Evolutionary conservation across 768 basidiomycete species (phyloP).

Genomic region (Mycena alexandri): DNA sequence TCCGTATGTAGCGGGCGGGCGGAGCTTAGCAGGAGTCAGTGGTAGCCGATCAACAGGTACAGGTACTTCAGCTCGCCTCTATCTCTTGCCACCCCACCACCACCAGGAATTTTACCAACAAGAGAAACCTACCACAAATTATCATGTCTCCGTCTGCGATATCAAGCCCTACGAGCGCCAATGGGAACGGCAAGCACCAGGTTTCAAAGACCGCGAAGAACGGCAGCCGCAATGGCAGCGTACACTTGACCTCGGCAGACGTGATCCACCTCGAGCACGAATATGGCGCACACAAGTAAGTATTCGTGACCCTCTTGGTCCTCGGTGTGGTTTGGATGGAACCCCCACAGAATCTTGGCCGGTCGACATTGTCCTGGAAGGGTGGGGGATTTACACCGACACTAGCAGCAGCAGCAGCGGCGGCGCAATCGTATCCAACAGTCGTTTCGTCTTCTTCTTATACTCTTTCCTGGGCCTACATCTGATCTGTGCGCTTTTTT

Average conservation of each 20-base stretch:
- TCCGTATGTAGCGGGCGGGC: slow-evolving; percentile 7
- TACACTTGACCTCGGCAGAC: slow-evolving; percentile 67
- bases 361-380: slow-evolving; percentile 40
- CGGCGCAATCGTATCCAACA: slow-evolving; percentile 9
- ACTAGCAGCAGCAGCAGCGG: slow-evolving; percentile 19
- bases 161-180: slow-evolving; percentile 27
- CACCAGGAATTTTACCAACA: slow-evolving; percentile 4
- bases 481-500: slow-evolving; percentile 59
- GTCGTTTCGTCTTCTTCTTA: slow-evolving; percentile 40
- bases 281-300: slow-evolving; percentile 92
- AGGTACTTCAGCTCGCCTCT: slow-evolving; percentile 1
- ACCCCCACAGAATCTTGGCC: slow-evolving; percentile 39
- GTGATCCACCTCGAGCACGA: slow-evolving; percentile 87
- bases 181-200: slow-evolving; percentile 37
- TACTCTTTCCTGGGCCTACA: slow-evolving; percentile 41
- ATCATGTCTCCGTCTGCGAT: slow-evolving; percentile 25
- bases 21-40: slow-evolving; percentile 19
- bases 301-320: slow-evolving; percentile 36
- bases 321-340: slow-evolving; percentile 41
- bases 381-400: neutral
- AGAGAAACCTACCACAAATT: neutral
- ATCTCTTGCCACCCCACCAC: slow-evolving; percentile 14
- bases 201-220: slow-evolving; percentile 14
- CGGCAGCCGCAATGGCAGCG: slow-evolving; percentile 6
- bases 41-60: slow-evolving; percentile 5